Percentiles rank a stretch among this genome's conserved stretches.
Conservation (phyloP, 805 yeast genomes). For the Hanseniaspora guilliermondii region DNA sequence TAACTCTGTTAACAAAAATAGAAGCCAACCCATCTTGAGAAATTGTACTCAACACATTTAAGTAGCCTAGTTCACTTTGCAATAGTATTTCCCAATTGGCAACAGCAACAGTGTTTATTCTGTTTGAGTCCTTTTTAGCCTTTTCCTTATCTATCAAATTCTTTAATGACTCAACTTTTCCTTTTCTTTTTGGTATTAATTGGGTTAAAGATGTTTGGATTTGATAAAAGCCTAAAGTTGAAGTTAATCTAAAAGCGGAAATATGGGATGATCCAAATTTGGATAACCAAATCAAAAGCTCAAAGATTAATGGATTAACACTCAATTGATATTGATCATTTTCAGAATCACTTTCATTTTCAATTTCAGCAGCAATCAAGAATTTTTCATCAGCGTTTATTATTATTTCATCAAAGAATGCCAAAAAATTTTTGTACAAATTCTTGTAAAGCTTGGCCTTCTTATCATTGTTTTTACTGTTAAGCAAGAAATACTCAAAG, state of each 20-base stretch:
- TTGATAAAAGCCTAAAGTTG: conserved; percentile 47
- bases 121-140: conserved; percentile 23
- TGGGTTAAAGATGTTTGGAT: conserved; percentile 52
- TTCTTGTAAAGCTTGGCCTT: conserved; percentile 28
- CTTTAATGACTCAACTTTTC: conserved; percentile 29
- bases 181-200: conserved; percentile 31
- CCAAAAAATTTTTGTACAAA: conserved; percentile 42
- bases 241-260: conserved; percentile 56
- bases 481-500: conserved; percentile 58
- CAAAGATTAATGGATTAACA: conserved; percentile 25
- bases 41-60: conserved; percentile 41
- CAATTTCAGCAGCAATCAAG: conserved; percentile 33
- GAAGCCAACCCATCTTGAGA: conserved; percentile 55
- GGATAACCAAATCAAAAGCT: conserved; percentile 61
- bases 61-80: conserved; percentile 35
- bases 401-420: conserved; percentile 44
- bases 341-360: conserved; percentile 24
- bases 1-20: conserved; percentile 61
- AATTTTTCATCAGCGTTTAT: conserved; percentile 50
- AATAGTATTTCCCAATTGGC: conserved; percentile 36
- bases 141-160: conserved; percentile 30
- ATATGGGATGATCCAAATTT: conserved; percentile 57
- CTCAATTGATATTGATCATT: conserved; percentile 26
- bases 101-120: conserved; percentile 33
- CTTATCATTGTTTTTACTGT: conserved; percentile 38